These are phyloP conservation scores for Globisporangium abappressorium DNA, from an alignment of 352 stramenopile species.

Conservation along the genomic window DNA sequence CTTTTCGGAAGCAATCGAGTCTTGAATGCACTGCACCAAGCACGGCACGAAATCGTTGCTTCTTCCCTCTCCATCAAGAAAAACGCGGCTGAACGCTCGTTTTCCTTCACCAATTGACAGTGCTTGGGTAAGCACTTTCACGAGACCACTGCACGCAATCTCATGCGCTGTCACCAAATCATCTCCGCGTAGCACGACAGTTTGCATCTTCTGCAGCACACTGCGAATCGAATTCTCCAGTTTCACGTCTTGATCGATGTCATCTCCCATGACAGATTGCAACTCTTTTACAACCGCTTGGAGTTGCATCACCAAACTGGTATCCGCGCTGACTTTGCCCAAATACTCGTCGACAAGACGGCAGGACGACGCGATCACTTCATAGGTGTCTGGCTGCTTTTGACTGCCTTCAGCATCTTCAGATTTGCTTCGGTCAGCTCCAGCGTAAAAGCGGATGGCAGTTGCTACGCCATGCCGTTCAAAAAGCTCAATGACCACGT, in stretches of 20 bases:
- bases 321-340: conserved; percentile 25
- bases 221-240: conserved; percentile 8
- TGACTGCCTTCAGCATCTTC: neutral
- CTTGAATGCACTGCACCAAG: conserved; percentile 46
- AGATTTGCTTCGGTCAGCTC: neutral
- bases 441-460: conserved; percentile 50
- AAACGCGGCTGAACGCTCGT: conserved; percentile 34
- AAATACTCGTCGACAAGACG: conserved; percentile 48
- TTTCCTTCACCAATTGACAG: conserved; percentile 29
- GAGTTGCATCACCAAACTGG: conserved; percentile 33
- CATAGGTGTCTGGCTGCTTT: conserved; percentile 18
- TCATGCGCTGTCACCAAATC: conserved; percentile 56
- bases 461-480: conserved; percentile 53
- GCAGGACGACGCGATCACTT: conserved; percentile 27
- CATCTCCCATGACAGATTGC: conserved; percentile 8
- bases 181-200: conserved; percentile 25
- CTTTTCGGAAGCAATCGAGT: conserved; percentile 63
- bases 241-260: neutral
- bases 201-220: conserved; percentile 26
- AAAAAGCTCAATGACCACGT: conserved; percentile 33
- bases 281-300: conserved; percentile 30
- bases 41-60: conserved; percentile 18
- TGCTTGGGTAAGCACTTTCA: conserved; percentile 35
- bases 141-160: conserved; percentile 54
- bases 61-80: conserved; percentile 16